phyloP scores from a whole-genome alignment of 768 basidiomycete genomes.

The Leucogyrophana mollusca region DNA sequence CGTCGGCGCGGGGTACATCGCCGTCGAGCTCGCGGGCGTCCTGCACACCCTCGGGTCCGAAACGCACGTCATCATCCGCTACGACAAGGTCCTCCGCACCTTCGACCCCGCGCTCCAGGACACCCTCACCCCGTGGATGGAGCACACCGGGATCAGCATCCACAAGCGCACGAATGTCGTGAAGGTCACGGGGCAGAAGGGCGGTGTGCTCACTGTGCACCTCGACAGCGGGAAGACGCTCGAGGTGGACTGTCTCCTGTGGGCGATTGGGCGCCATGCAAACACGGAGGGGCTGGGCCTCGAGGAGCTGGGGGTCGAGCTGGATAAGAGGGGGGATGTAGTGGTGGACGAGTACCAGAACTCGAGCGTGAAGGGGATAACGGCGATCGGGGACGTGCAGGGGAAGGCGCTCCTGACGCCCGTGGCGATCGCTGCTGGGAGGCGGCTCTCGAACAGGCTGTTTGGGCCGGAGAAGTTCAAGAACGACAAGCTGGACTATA shows the following conservation, averaged over 20 bases:
- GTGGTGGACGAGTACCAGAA: constrained; percentile 92
- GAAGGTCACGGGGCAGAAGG: constrained; percentile 74
- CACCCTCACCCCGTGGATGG: constrained; percentile 86
- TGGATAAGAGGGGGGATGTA: constrained; percentile 79
- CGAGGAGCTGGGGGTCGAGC: constrained; percentile 72
- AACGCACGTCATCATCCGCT: constrained; percentile 89
- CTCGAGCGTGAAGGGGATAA: constrained; percentile 66
- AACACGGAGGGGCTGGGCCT: constrained; percentile 79
- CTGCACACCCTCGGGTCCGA: constrained; percentile 89
- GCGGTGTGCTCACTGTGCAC: constrained; percentile 71
- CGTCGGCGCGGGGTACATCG: constrained; percentile 97
- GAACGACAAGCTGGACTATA: constrained; percentile 83
- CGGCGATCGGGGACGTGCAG: constrained; percentile 87
- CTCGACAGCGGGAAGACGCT: constrained; percentile 72
- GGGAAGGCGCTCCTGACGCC: constrained; percentile 94
- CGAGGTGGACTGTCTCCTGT: constrained; percentile 85
- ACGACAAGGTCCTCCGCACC: constrained; percentile 86
- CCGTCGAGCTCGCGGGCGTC: constrained; percentile 94
- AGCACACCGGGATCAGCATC: constrained; percentile 87
- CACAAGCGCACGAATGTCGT: constrained; percentile 76
- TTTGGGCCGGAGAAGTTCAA: constrained; percentile 88
- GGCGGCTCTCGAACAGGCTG: constrained; percentile 83
- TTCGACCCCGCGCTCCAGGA: constrained; percentile 90
- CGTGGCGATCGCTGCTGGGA: constrained; percentile 95
- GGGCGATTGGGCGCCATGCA: constrained; percentile 91